Conservation (phyloP, 129 eudicot genomes). For the Kitagawia praeruptora region DNA sequence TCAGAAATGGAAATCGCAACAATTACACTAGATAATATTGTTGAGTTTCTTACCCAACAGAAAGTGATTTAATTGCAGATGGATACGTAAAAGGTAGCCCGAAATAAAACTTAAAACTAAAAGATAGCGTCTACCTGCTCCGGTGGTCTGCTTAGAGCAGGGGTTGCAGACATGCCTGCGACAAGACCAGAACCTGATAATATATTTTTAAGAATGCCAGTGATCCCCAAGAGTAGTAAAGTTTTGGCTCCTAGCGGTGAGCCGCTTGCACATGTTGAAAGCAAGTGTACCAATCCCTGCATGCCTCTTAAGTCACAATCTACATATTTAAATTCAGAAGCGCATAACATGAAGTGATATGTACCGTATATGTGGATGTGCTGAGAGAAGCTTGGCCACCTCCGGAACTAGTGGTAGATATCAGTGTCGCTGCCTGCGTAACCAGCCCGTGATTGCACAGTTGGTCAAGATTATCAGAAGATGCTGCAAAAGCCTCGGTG, state of each 20-base stretch:
- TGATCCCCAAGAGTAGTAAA: conserved; percentile 69
- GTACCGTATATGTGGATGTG: conserved; percentile 90
- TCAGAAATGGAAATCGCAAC: not conserved
- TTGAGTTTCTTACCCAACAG: not conserved
- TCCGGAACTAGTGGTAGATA: conserved; percentile 77
- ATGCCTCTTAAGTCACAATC: not conserved
- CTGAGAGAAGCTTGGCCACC: conserved; percentile 95
- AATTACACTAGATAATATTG: not conserved
- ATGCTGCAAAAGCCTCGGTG: conserved; percentile 85
- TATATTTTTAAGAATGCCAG: conserved; percentile 88
- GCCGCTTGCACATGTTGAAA: conserved; percentile 98
- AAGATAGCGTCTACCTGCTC: conserved; percentile 55
- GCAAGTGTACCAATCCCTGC: conserved; percentile 94
- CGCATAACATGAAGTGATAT: not conserved
- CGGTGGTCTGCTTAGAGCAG: conserved; percentile 86
- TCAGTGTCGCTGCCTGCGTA: conserved; percentile 89
- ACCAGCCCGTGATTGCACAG: conserved; percentile 92
- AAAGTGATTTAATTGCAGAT: not conserved
- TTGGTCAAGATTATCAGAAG: conserved; percentile 85
- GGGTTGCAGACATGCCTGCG: conserved; percentile 76
- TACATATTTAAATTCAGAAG: not conserved
- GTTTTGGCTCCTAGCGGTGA: conserved; percentile 89
- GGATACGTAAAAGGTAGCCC: not conserved
- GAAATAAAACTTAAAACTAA: not conserved
- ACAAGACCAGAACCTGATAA: conserved; percentile 78